Percentiles rank a stretch among this genome's conserved stretches.
These are phyloP conservation scores for Ramaria sp. DNA, from an alignment of 768 basidiomycete species.

Conservation along the genomic window DNA sequence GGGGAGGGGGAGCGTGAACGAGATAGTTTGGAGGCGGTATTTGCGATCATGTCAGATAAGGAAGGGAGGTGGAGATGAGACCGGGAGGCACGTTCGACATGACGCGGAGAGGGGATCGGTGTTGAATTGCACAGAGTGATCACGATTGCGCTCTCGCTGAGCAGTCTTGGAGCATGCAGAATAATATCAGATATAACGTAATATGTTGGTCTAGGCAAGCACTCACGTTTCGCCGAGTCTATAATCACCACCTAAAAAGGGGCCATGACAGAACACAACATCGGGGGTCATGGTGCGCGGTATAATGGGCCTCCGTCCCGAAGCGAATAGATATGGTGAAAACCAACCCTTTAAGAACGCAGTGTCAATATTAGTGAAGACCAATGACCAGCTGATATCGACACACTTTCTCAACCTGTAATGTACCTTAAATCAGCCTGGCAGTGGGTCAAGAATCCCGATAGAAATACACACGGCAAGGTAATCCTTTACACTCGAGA, in stretches of 20 bases:
- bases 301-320: conserved; percentile 46
- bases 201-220: neutral
- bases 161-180: conserved; percentile 17
- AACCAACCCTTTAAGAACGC: conserved; percentile 52
- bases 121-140: conserved; percentile 38
- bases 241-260: conserved; percentile 56
- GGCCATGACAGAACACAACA: conserved; percentile 53
- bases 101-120: conserved; percentile 24
- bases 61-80: neutral
- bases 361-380: neutral
- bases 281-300: conserved; percentile 56
- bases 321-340: conserved; percentile 55
- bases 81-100: neutral
- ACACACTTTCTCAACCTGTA: neutral
- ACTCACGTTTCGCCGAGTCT: conserved; percentile 39
- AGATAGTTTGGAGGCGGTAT: neutral
- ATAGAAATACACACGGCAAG: conserved; percentile 27
- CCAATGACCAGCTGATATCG: neutral
- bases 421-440: neutral
- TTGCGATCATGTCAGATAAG: neutral
- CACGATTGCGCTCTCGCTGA: conserved; percentile 44
- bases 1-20: conserved; percentile 4
- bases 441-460: neutral
- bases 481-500: conserved; percentile 52
- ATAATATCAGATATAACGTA: neutral